phyloP scores from a whole-genome alignment of 2,329 filamentous ascomycete species.

The Colletotrichum nymphaeae region DNA sequence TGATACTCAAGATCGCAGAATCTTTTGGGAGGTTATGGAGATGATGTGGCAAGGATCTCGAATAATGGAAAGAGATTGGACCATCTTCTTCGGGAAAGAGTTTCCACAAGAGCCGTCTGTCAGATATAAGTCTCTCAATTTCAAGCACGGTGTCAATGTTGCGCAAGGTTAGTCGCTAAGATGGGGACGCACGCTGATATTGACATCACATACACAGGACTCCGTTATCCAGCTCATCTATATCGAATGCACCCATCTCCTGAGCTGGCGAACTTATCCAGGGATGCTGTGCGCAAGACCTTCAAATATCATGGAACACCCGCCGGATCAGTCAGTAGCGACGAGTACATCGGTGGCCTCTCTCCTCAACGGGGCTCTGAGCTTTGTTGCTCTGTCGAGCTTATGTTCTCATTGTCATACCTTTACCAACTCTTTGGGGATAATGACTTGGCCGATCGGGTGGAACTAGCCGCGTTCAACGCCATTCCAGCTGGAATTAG shows the following conservation, averaged over 20 bases:
- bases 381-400: constrained; percentile 48
- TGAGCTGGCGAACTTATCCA: constrained; percentile 47
- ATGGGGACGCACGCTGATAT: neutral
- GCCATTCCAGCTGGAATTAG: constrained; percentile 62
- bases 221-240: constrained; percentile 53
- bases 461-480: constrained; percentile 65
- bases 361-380: constrained; percentile 51
- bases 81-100: constrained; percentile 42
- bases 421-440: constrained; percentile 47
- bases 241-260: constrained; percentile 53
- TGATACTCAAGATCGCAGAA: neutral
- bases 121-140: constrained; percentile 47
- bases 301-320: constrained; percentile 52
- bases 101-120: constrained; percentile 27
- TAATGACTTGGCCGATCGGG: constrained; percentile 59
- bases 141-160: constrained; percentile 55
- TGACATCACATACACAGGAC: constrained; percentile 39
- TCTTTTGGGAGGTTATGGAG: constrained; percentile 54
- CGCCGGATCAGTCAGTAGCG: constrained; percentile 54
- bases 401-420: constrained; percentile 46
- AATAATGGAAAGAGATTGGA: constrained; percentile 45
- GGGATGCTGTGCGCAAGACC: constrained; percentile 50
- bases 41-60: constrained; percentile 47
- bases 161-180: constrained; percentile 49
- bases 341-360: constrained; percentile 52